phyloP scores from a whole-genome alignment of 176 grass and related monocot species.

The Aegilops bicornis region DNA sequence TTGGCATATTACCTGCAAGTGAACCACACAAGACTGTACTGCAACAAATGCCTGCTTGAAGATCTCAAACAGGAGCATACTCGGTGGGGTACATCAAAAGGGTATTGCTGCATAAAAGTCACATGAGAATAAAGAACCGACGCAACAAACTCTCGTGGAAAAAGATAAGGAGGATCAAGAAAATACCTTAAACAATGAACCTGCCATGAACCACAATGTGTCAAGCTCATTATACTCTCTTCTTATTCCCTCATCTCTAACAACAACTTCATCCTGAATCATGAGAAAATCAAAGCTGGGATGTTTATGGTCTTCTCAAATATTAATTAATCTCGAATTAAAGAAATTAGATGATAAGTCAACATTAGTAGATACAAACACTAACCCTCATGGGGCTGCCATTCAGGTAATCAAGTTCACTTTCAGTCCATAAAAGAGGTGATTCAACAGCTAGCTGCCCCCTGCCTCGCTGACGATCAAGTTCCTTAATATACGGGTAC shows the following conservation, averaged over 20 bases:
- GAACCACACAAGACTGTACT: constrained; percentile 96
- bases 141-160: not conserved
- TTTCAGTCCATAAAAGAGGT: constrained; percentile 87
- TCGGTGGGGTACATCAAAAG: constrained; percentile 97
- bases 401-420: constrained; percentile 78
- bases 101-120: constrained; percentile 78
- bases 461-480: constrained; percentile 91
- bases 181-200: constrained; percentile 91
- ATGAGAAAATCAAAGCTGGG: not conserved
- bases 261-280: constrained; percentile 80
- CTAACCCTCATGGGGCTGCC: constrained; percentile 85
- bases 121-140: constrained; percentile 30
- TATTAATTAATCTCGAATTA: not conserved
- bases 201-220: constrained; percentile 99
- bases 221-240: constrained; percentile 96
- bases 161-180: constrained; percentile 30
- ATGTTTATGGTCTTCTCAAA: constrained; percentile 20
- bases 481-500: constrained; percentile 93
- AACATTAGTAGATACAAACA: constrained; percentile 25
- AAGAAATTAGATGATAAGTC: not conserved
- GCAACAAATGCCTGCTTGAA: constrained; percentile 99
- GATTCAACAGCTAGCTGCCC: constrained; percentile 97
- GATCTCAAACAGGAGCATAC: constrained; percentile 90
- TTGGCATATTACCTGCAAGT: constrained; percentile 80
- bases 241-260: constrained; percentile 85